Evolutionary conservation across 441 rosid species (phyloP).

Genomic region (Populus hybrid): DNA sequence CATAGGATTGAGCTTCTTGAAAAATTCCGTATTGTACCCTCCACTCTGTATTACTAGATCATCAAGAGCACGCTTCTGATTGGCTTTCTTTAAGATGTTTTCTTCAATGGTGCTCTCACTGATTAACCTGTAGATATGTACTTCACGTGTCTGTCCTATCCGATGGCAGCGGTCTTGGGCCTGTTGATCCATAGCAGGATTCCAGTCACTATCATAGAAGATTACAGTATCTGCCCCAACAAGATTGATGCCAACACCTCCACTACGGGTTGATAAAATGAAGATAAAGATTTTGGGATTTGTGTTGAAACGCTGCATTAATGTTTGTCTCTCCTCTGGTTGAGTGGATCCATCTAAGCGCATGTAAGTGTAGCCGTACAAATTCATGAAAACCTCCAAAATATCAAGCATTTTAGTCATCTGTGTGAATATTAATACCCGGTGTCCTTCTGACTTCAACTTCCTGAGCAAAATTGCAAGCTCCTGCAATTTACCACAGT

Average conservation of each 20-base stretch:
- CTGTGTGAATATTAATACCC: constrained; percentile 98
- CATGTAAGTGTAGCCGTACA: constrained; percentile 99
- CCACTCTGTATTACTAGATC: constrained; percentile 99
- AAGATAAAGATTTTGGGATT: constrained; percentile 98
- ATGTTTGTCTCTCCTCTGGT: constrained; percentile 98
- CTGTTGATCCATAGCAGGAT: constrained; percentile 99
- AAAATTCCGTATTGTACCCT: constrained; percentile 94
- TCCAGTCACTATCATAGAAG: constrained; percentile 99
- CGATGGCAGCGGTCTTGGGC: constrained; percentile 99
- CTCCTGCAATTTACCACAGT: constrained; percentile 99
- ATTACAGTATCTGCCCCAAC: constrained; percentile 99
- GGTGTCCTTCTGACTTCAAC: constrained; percentile 93
- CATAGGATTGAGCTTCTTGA: constrained; percentile 99
- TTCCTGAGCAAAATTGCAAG: constrained; percentile 87
- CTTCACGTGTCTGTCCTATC: constrained; percentile 99
- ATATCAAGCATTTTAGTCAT: constrained; percentile 99
- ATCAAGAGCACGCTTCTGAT: constrained; percentile 99
- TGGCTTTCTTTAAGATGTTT: constrained; percentile 96
- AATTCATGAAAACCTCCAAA: constrained; percentile 94
- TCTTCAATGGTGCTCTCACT: constrained; percentile 99
- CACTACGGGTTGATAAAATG: constrained; percentile 98
- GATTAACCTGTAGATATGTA: constrained; percentile 92
- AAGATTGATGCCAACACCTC: constrained; percentile 99
- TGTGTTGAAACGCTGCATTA: constrained; percentile 99
- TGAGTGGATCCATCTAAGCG: constrained; percentile 99